phyloP scores from a whole-genome alignment of 768 basidiomycete species.

The Psilocybe tampanensis region DNA sequence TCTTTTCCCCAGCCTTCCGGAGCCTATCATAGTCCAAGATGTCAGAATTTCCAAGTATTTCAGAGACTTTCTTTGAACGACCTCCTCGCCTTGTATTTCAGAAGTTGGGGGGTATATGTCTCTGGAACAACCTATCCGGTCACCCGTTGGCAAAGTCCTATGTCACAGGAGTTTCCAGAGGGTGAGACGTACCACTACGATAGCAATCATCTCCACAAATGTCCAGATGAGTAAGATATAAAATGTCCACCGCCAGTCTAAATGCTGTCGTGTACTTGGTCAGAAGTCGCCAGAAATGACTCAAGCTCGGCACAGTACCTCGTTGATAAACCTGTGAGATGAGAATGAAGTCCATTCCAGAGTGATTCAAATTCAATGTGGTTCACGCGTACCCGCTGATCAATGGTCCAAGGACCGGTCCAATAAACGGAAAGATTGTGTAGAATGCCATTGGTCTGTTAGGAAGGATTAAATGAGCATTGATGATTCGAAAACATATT shows the following conservation, averaged over 20 bases:
- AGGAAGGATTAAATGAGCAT: too few species aligned
- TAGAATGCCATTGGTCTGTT: constrained; percentile 59
- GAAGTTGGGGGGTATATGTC: constrained; percentile 65
- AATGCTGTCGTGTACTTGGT: constrained; percentile 37
- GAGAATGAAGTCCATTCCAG: not conserved
- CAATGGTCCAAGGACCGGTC: constrained; percentile 56
- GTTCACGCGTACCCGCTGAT: constrained; percentile 50
- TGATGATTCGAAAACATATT: too few species aligned
- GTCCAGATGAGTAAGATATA: constrained; percentile 73
- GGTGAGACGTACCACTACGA: constrained; percentile 48
- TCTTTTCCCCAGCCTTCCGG: constrained; percentile 43
- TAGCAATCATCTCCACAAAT: constrained; percentile 48
- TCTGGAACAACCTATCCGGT: constrained; percentile 71
- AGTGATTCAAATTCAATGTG: not conserved
- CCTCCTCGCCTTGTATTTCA: constrained; percentile 63
- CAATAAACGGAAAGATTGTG: constrained; percentile 54
- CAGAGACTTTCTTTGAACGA: constrained; percentile 28
- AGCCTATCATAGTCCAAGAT: constrained; percentile 42
- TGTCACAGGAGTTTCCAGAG: not conserved
- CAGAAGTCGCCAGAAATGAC: not conserved
- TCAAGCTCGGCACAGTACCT: constrained; percentile 36
- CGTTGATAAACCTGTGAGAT: constrained; percentile 65
- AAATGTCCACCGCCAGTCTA: constrained; percentile 80
- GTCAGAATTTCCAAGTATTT: too few species aligned
- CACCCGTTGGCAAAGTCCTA: too few species aligned